Base-by-base conservation (phyloP, 805 yeast genomes). In the Vanderwaltozyma verrucispora region DNA sequence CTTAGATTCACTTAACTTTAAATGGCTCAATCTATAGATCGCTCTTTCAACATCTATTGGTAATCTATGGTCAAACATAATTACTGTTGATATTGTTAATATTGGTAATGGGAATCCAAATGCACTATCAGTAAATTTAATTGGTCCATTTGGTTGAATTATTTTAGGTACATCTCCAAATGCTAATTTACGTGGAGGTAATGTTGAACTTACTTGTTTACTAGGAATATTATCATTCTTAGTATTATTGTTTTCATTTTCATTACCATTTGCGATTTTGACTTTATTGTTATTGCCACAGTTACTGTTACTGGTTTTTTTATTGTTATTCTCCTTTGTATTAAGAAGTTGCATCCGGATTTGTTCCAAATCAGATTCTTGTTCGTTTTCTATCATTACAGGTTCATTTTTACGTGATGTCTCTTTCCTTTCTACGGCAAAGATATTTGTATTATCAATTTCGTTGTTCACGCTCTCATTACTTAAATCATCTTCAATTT, bases 41-140 rank as follows among this genome's bases (percentile, higher is more conserved):
- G 98, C 98, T 29, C 98, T 71, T 60, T 92, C 98, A 30, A 89
- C 94, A 59, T 89, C 95, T 31, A 92, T 77, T 0, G 97, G 96
- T 58, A 84, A 82, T 45, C 98, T 68, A 50, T 80, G 79, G 54
- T 82, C 89, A 41, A 82, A 66, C 94, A 83, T 83, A 15, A 81
- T 71, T 24, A 83, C 65, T 0, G 92, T 83, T 1, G 89, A 79
- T 21, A 69, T 72, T 0, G 89, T 77, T 16, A 85, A 73, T 28
- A 87, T 87, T 1, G 94, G 94, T 37, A 83, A 61, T 9, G 94
- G 94, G 59, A 83, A 83, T 3, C 94, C 94, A 63, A 83, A 82
- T 2, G 94, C 89, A 20, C 89, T 80, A 47, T 82, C 94, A 3
- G 84, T 71, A 56, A 74, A 74, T 38, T 69, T 67, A 27, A 75